Conservation (phyloP, 108 stramenopile genomes). For the Fragilaria radians region DNA sequence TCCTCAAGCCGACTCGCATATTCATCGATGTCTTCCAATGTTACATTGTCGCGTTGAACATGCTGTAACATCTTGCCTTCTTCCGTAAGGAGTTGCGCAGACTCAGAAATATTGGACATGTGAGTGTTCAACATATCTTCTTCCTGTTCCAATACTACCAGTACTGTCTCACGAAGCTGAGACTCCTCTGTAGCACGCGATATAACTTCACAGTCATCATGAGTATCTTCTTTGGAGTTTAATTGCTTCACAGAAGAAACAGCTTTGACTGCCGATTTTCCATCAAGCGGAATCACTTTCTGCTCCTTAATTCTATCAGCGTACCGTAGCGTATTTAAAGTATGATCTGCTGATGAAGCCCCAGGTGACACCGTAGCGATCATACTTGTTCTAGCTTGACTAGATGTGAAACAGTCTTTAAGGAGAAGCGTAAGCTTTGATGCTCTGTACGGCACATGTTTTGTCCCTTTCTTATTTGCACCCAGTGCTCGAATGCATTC, state of each 20-base stretch:
- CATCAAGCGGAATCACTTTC: slow-evolving; percentile 20
- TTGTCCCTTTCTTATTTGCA: slow-evolving; percentile 18
- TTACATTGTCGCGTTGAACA: slow-evolving; percentile 77
- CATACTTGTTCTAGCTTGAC: slow-evolving; percentile 91
- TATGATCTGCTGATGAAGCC: slow-evolving; percentile 92
- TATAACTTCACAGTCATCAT: not conserved
- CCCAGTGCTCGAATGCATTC: slow-evolving; percentile 97
- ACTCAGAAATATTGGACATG: slow-evolving; percentile 81
- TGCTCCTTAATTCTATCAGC: slow-evolving; percentile 95
- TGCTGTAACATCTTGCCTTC: slow-evolving; percentile 86
- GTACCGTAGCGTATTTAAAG: slow-evolving; percentile 96
- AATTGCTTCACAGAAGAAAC: not conserved
- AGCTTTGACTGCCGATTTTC: not conserved
- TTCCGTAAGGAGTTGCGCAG: slow-evolving; percentile 91
- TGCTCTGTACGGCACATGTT: slow-evolving; percentile 97
- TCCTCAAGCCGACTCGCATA: slow-evolving; percentile 74
- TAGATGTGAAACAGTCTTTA: slow-evolving; percentile 95
- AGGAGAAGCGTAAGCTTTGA: slow-evolving; percentile 96
- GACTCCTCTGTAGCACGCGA: slow-evolving; percentile 17
- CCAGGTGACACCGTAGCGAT: slow-evolving; percentile 95
- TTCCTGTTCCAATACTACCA: slow-evolving; percentile 88
- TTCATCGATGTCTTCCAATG: slow-evolving; percentile 66
- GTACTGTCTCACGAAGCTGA: slow-evolving; percentile 77
- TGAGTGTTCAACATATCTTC: slow-evolving; percentile 93
- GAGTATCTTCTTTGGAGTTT: not conserved